These are phyloP conservation scores for Clarireedia monteithiana DNA, from an alignment of 2,329 filamentous ascomycete species.

Conservation along the genomic window DNA sequence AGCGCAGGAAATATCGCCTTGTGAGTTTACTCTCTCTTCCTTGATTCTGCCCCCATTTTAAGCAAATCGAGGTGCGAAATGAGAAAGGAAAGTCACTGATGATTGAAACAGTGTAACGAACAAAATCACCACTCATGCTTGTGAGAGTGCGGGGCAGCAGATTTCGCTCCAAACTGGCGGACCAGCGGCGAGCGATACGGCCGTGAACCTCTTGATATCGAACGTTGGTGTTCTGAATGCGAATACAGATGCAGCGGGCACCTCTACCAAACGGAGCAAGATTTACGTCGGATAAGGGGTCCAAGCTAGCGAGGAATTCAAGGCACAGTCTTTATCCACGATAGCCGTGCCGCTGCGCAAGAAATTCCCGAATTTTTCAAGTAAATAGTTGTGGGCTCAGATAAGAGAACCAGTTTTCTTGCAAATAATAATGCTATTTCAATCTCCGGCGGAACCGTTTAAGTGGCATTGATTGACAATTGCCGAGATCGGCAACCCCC, in stretches of 20 bases:
- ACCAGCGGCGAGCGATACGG: conserved; percentile 14
- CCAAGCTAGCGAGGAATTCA: neutral
- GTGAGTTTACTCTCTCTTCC: conserved; percentile 5
- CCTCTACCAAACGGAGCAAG: conserved; percentile 11
- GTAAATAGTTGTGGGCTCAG: no score
- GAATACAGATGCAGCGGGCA: conserved; percentile 17
- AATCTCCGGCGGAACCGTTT: no score
- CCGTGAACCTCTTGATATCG: conserved; percentile 19
- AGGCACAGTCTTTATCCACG: neutral
- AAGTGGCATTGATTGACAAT: neutral
- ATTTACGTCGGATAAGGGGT: neutral
- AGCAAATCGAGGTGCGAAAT: neutral
- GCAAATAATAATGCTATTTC: no score
- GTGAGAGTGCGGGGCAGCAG: conserved; percentile 18
- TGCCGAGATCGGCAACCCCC: conserved; percentile 6
- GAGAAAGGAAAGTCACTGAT: neutral
- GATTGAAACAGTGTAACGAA: conserved; percentile 15
- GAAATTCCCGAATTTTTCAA: no score
- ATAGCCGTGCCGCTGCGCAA: no score
- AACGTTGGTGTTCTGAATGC: conserved; percentile 21
- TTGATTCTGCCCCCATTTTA: no score
- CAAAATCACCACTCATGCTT: conserved; percentile 18
- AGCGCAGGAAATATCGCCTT: conserved; percentile 19
- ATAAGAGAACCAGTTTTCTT: no score
- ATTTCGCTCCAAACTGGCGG: conserved; percentile 10